phyloP scores from a whole-genome alignment of 1,139 yeast species.

The Entelexis paramagnoliae region DNA sequence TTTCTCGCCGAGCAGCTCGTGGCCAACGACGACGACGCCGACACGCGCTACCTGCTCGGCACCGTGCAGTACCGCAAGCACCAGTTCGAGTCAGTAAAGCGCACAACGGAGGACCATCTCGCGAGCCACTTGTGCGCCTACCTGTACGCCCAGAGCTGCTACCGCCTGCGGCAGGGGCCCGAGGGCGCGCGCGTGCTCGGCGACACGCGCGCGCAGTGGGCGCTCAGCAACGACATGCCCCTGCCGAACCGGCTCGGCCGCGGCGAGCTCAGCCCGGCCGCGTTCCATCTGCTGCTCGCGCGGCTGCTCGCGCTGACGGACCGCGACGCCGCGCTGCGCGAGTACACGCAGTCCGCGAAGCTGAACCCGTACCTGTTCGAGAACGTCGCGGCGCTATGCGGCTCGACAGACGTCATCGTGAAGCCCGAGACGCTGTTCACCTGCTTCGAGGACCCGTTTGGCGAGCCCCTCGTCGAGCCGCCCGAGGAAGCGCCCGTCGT shows the following conservation, averaged over 20 bases:
- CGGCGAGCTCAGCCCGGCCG: slow-evolving; percentile 23
- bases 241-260: slow-evolving; percentile 10
- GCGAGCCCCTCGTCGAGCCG: not conserved
- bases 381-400: slow-evolving; percentile 68
- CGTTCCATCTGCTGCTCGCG: slow-evolving; percentile 43
- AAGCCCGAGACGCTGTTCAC: slow-evolving; percentile 28
- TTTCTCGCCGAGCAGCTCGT: slow-evolving; percentile 69
- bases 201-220: slow-evolving; percentile 13
- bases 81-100: slow-evolving; percentile 45
- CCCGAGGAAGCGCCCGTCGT: not conserved
- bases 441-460: slow-evolving; percentile 19
- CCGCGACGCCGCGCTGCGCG: slow-evolving; percentile 51
- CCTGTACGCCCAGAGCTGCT: slow-evolving; percentile 56
- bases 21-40: slow-evolving; percentile 43
- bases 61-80: slow-evolving; percentile 47
- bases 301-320: slow-evolving; percentile 47
- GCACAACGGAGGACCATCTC: slow-evolving; percentile 32
- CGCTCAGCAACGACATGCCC: slow-evolving; percentile 24
- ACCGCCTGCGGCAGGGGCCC: slow-evolving; percentile 44
- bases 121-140: slow-evolving; percentile 56
- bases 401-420: slow-evolving; percentile 43
- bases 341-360: slow-evolving; percentile 58
- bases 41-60: slow-evolving; percentile 54
- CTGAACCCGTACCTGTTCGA: slow-evolving; percentile 78
- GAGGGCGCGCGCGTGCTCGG: slow-evolving; percentile 59